Conservation (phyloP, 2,329 filamentous ascomycete genomes). For the Alternaria alternata region DNA sequence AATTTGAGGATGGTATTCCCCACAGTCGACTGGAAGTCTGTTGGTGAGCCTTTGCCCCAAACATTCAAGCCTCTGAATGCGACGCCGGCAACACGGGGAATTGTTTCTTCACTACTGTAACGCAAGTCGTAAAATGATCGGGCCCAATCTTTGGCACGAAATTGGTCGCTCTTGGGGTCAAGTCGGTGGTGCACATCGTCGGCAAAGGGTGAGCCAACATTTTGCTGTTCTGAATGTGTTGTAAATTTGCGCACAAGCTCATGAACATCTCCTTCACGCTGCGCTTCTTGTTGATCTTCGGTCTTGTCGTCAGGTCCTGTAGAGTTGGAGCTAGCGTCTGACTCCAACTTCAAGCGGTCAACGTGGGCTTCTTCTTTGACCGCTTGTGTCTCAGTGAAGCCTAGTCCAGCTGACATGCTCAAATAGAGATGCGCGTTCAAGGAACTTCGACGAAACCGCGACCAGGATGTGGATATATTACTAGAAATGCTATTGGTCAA, state of each 20-base stretch:
- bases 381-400: not conserved
- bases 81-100: constrained; percentile 65
- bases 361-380: not conserved
- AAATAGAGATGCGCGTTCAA: not conserved
- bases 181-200: constrained; percentile 50
- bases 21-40: constrained; percentile 74
- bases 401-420: constrained; percentile 6
- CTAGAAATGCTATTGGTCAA: not conserved
- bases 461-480: not conserved
- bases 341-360: not conserved
- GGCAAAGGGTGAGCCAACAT: constrained; percentile 42
- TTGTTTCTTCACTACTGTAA: constrained; percentile 56
- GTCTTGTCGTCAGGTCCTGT: not conserved
- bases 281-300: constrained; percentile 9
- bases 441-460: not conserved
- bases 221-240: constrained; percentile 43
- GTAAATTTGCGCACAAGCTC: constrained; percentile 51
- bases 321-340: constrained; percentile 20
- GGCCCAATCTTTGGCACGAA: constrained; percentile 55
- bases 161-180: constrained; percentile 54
- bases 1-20: constrained; percentile 67
- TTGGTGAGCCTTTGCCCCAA: constrained; percentile 69
- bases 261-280: constrained; percentile 25
- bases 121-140: constrained; percentile 56
- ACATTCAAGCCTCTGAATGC: constrained; percentile 71